Evolutionary conservation across 2,329 filamentous ascomycete species (phyloP).

Genomic region (Aureobasidium sp.): DNA sequence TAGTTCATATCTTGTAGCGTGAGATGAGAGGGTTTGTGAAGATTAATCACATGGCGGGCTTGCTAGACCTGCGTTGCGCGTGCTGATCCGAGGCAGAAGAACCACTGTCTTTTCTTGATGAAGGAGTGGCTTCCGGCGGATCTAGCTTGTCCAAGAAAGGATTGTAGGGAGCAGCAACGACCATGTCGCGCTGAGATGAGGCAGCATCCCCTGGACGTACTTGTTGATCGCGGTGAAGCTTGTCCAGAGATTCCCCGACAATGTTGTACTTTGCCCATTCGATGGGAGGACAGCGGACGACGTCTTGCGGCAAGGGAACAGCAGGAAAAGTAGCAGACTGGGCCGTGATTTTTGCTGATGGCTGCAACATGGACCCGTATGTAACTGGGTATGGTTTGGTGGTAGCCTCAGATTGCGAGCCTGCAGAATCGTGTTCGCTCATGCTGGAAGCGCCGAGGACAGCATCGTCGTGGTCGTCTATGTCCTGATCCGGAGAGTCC

Average conservation of each 20-base stretch:
- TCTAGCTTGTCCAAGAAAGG: constrained; percentile 50
- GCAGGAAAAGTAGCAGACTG: constrained; percentile 45
- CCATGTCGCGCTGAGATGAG: constrained; percentile 38
- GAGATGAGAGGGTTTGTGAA: not conserved
- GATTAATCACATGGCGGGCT: not conserved
- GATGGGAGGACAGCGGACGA: constrained; percentile 79
- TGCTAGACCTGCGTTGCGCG: not conserved
- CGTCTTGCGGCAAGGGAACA: constrained; percentile 70
- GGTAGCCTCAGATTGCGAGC: not conserved
- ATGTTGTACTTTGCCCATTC: constrained; percentile 95
- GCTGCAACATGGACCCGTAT: not conserved
- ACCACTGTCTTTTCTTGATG: constrained; percentile 17
- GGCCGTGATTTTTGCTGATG: constrained; percentile 12
- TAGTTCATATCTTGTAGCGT: not conserved
- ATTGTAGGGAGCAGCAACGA: constrained; percentile 53
- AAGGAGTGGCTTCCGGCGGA: constrained; percentile 14
- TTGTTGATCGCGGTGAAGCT: constrained; percentile 74
- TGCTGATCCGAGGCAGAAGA: constrained; percentile 12
- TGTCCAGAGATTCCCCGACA: constrained; percentile 77
- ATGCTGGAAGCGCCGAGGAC: constrained; percentile 20
- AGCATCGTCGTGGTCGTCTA: constrained; percentile 21
- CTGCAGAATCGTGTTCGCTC: not conserved
- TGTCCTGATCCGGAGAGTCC: constrained; percentile 23
- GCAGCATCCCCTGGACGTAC: constrained; percentile 45
- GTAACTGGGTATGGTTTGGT: not conserved